Evolutionary conservation across 495 filamentous ascomycete species (phyloP).

Genomic region (Aspergillus indologenus): DNA sequence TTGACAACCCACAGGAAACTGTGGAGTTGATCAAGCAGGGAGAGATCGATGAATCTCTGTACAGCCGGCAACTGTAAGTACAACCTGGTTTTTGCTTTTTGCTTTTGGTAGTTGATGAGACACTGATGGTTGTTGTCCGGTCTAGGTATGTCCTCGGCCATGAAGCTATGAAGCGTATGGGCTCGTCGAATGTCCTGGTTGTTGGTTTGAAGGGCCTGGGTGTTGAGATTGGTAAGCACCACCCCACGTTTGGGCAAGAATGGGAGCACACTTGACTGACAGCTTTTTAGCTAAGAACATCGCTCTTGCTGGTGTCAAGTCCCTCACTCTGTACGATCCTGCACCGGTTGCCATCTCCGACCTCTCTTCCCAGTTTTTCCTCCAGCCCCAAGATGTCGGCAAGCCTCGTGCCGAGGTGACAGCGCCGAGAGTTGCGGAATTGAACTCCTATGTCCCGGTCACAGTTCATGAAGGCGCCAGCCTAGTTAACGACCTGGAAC

Average conservation of each 20-base stretch:
- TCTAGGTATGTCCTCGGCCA: constrained; percentile 86
- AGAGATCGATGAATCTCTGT: constrained; percentile 94
- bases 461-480: constrained; percentile 63
- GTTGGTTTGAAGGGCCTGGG: constrained; percentile 90
- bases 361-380: constrained; percentile 95
- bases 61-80: constrained; percentile 86
- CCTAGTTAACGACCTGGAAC: constrained; percentile 65
- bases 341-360: constrained; percentile 78
- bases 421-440: constrained; percentile 83
- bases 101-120: neutral
- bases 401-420: constrained; percentile 85
- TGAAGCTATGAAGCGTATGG: constrained; percentile 99
- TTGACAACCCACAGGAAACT: constrained; percentile 60
- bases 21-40: constrained; percentile 59
- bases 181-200: constrained; percentile 90
- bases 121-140: constrained; percentile 11
- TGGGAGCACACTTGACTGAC: constrained; percentile 10
- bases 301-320: constrained; percentile 91
- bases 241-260: neutral
- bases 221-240: constrained; percentile 76
- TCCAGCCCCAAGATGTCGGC: constrained; percentile 82
- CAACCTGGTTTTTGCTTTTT: neutral
- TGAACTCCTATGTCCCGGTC: constrained; percentile 95
- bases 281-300: constrained; percentile 82
- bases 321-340: constrained; percentile 82